Evolutionary conservation across 2,329 filamentous ascomycete genomes (phyloP).

Genomic region (Ilyonectria sp.): DNA sequence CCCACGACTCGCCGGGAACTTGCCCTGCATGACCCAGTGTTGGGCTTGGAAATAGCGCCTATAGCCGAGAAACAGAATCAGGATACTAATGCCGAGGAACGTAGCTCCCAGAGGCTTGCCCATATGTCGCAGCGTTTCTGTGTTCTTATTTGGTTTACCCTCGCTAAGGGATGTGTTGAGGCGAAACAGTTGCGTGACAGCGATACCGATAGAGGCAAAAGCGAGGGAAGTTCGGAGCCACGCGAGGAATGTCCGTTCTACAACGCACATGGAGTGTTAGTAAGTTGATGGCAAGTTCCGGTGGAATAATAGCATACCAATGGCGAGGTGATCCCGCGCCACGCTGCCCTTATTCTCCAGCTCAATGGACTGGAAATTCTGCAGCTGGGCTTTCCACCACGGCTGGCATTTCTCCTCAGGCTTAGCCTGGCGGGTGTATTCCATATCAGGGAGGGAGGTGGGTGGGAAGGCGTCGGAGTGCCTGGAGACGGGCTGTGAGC

Average conservation of each 20-base stretch:
- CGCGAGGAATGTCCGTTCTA: conserved; percentile 87
- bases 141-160: conserved; percentile 51
- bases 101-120: conserved; percentile 83
- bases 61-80: conserved; percentile 83
- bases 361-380: conserved; percentile 75
- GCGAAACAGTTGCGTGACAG: conserved; percentile 87
- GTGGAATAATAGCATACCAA: conserved; percentile 67
- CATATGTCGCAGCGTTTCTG: conserved; percentile 70
- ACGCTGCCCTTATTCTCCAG: conserved; percentile 90
- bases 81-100: conserved; percentile 82
- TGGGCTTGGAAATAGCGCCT: conserved; percentile 84
- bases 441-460: conserved; percentile 26
- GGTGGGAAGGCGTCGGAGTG: conserved; percentile 26
- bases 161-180: conserved; percentile 77
- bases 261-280: conserved; percentile 19
- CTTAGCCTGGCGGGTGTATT: conserved; percentile 37
- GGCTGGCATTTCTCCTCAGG: conserved; percentile 42
- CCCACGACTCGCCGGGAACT: conserved; percentile 84
- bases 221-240: conserved; percentile 88
- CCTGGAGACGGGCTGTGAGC: conserved; percentile 27
- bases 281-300: not conserved
- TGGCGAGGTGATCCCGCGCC: conserved; percentile 84
- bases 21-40: conserved; percentile 84
- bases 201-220: conserved; percentile 87
- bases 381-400: conserved; percentile 68